Percentiles rank a stretch among this genome's conserved stretches.
These are phyloP conservation scores for Aechmea fasciata DNA, from an alignment of 176 grass and related monocot genomes.

Conservation along the genomic window DNA sequence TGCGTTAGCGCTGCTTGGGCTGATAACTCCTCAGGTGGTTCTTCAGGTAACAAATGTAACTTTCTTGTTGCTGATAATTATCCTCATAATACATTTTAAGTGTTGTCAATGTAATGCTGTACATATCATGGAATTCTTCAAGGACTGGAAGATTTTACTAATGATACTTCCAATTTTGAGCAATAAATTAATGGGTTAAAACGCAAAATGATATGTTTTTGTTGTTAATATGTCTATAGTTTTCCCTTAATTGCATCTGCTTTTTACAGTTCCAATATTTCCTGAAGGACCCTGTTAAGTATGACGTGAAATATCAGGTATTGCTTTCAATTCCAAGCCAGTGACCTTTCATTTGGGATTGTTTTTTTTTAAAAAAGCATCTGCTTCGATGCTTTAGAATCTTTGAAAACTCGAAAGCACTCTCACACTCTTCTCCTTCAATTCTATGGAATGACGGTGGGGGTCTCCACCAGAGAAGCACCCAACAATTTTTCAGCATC, in stretches of 20 bases:
- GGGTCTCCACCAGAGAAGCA: no score
- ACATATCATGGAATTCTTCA: not conserved
- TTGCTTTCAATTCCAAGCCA: conserved; percentile 1
- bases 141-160: not conserved
- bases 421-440: no score
- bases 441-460: no score
- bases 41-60: conserved; percentile 39
- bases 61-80: not conserved
- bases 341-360: not conserved
- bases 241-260: conserved; percentile 6
- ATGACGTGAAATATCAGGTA: conserved; percentile 80
- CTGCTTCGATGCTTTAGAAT: not conserved
- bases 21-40: conserved; percentile 59
- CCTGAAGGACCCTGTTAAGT: conserved; percentile 64
- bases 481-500: no score
- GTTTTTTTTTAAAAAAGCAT: not conserved
- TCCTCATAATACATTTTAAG: not conserved
- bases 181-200: not conserved
- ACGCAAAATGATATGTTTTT: not conserved
- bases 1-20: conserved; percentile 48
- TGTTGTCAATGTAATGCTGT: not conserved
- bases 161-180: not conserved
- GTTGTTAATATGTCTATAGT: not conserved
- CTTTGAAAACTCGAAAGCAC: no score
- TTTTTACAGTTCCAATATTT: conserved; percentile 56